These are phyloP conservation scores for Skeletonema costatum DNA, from an alignment of 108 stramenopile species.

Conservation along the genomic window DNA sequence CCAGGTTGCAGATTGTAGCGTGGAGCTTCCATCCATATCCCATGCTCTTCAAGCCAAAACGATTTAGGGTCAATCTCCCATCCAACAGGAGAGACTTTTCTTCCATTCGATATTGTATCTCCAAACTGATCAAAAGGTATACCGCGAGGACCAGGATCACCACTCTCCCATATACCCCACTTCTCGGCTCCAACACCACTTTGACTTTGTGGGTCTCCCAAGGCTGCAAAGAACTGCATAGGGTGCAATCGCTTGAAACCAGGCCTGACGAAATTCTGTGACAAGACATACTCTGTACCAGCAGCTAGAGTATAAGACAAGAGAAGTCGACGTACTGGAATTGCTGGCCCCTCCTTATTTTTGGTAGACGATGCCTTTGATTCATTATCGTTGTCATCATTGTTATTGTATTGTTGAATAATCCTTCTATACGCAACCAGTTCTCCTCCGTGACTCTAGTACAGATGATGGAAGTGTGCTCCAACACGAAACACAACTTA, in stretches of 20 bases:
- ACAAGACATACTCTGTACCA: background rate
- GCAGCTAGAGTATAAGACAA: background rate
- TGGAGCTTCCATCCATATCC: conserved; percentile 19
- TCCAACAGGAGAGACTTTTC: conserved; percentile 8
- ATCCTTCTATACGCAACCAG: background rate
- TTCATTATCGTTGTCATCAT: background rate
- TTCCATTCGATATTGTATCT: background rate
- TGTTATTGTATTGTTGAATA: background rate
- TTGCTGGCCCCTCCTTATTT: background rate
- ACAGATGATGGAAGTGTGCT: background rate
- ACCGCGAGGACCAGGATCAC: conserved; percentile 19
- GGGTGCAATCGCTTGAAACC: conserved; percentile 1
- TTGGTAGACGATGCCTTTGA: background rate
- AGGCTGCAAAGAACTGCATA: conserved; percentile 16
- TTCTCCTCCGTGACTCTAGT: background rate
- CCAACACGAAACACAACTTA: background rate
- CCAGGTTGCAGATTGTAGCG: background rate
- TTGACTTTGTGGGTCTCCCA: conserved; percentile 2
- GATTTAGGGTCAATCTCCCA: conserved; percentile 15
- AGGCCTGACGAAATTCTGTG: conserved; percentile 1
- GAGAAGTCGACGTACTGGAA: background rate
- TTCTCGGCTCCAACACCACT: conserved; percentile 7
- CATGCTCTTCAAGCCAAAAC: conserved; percentile 31
- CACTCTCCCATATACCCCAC: conserved; percentile 19
- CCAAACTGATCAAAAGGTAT: conserved; percentile 1